Evolutionary conservation across 2,329 filamentous ascomycete genomes (phyloP), one percentile per base, ranked within the genome.

Genomic region (Colletotrichum spinosum): DNA sequence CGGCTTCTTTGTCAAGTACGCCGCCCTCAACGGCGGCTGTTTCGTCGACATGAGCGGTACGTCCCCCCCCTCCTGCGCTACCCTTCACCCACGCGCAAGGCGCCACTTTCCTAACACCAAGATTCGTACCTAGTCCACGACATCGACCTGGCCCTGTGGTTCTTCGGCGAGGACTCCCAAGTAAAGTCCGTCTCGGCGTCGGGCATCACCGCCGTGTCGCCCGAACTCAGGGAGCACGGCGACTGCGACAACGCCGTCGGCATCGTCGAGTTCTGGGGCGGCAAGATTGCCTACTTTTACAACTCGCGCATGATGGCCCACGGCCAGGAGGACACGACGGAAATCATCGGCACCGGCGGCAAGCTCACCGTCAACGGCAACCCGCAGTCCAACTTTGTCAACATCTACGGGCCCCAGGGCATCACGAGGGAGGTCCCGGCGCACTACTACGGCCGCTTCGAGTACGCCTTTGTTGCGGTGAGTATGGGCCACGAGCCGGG

Each of bases 1-100:
- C 0, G 88, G 88, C 45, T 91, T 90, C 81, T 91, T 91, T 73
- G 88, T 92, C 57, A 80, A 83, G 17, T 92, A 91, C 75, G 87
- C 89, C 8, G 80, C 87, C 69, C 88, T 86, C 76, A 85, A 81
- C 2, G 89, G 90, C 25, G 89, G 89, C 15, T 90, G 91, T 72
- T 92, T 92, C 70, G 89, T 91, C 60, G 90, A 92, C 78, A 62
- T 62, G 59, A 62, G 59, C 38, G 59, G 59, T 62, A 12, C 10
- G 59, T 55, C n/a, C 3, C 13, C n/a, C n/a, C n/a, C n/a, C n/a
- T n/a, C n/a, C n/a, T n/a, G n/a, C n/a, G n/a, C n/a, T n/a, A n/a
- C n/a, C n/a, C n/a, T n/a, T n/a, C n/a, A n/a, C n/a, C n/a, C n/a
- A n/a, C n/a, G n/a, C n/a, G n/a, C n/a, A n/a, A n/a, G n/a, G n/a